These are phyloP conservation scores for Neofusicoccum kwambonambiense DNA, from an alignment of 2,329 filamentous ascomycete species.

Conservation along the genomic window DNA sequence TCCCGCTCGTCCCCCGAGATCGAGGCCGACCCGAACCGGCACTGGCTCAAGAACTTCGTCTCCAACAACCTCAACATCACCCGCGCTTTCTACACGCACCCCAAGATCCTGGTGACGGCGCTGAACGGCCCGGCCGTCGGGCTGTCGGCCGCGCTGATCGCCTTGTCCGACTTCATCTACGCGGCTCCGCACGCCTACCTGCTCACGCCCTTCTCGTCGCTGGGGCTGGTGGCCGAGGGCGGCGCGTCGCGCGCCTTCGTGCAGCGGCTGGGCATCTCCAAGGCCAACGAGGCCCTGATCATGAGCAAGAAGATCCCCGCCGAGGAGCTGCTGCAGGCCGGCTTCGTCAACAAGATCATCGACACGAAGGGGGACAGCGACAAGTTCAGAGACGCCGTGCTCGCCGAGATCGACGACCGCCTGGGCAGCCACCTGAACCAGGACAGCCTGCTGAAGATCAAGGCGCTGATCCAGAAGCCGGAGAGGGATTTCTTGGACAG, in stretches of 20 bases:
- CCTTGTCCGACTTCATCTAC: conserved; percentile 91
- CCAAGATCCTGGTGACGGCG: conserved; percentile 87
- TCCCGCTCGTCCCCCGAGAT: conserved; percentile 41
- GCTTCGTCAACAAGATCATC: conserved; percentile 86
- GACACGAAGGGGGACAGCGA: conserved; percentile 60
- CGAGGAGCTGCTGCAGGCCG: conserved; percentile 70
- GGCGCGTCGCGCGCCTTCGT: conserved; percentile 77
- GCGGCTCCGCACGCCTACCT: conserved; percentile 77
- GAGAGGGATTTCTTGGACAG: conserved; percentile 70
- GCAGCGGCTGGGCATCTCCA: conserved; percentile 71
- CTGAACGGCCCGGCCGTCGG: conserved; percentile 92
- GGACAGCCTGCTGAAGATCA: conserved; percentile 78
- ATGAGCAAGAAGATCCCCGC: conserved; percentile 77
- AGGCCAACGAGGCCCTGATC: conserved; percentile 89
- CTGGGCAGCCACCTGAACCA: conserved; percentile 77
- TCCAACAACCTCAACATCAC: conserved; percentile 87
- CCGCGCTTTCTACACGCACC: conserved; percentile 86
- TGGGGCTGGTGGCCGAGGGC: conserved; percentile 89
- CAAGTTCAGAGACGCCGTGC: conserved; percentile 68
- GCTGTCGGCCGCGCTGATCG: conserved; percentile 78
- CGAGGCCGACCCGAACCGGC: conserved; percentile 43
- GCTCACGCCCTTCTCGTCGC: conserved; percentile 84
- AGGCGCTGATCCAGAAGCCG: conserved; percentile 74
- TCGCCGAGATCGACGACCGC: conserved; percentile 76
- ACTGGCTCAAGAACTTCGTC: conserved; percentile 71